A percentile compares a stretch with the other conserved stretches of the same genome.
Evolutionary conservation across 768 basidiomycete genomes (phyloP).

Genomic region (Amanita jacksonii): DNA sequence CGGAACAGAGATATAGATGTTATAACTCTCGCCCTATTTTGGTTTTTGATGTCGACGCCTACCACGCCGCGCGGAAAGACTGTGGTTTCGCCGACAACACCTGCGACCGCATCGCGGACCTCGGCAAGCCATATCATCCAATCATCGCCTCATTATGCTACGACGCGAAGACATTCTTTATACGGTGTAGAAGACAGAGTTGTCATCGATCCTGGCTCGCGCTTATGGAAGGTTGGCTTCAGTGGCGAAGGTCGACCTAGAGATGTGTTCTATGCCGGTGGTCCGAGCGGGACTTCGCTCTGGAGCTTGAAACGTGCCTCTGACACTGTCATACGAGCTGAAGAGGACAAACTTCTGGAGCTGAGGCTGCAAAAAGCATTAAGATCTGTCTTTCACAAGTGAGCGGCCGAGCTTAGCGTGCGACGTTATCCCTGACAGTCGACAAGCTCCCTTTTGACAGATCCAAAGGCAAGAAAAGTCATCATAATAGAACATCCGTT

Average conservation of each 20-base stretch:
- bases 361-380: conserved; percentile 59
- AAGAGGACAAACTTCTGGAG: conserved; percentile 67
- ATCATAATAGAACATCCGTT: conserved; percentile 88
- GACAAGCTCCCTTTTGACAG: conserved; percentile 79
- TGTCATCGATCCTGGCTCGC: conserved; percentile 89
- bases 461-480: conserved; percentile 92
- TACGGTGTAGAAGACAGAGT: conserved; percentile 97
- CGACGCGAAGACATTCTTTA: conserved; percentile 81
- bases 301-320: conserved; percentile 54
- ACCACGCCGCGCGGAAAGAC: conserved; percentile 31
- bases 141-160: conserved; percentile 75
- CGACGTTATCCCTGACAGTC: conserved; percentile 8
- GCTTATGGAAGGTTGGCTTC: conserved; percentile 96
- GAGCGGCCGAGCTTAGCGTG: conserved; percentile 20
- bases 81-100: conserved; percentile 29
- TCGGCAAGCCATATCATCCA: conserved; percentile 39
- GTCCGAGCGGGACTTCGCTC: conserved; percentile 31
- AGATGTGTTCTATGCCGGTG: conserved; percentile 66
- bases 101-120: conserved; percentile 49
- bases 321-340: conserved; percentile 48
- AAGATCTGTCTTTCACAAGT: conserved; percentile 81
- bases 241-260: conserved; percentile 90
- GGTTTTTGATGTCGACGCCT: conserved; percentile 26
- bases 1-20: too few species aligned
- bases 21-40: not conserved